Evolutionary conservation across 2,329 filamentous ascomycete species (phyloP).

Genomic region (Xylariaceae sp.): DNA sequence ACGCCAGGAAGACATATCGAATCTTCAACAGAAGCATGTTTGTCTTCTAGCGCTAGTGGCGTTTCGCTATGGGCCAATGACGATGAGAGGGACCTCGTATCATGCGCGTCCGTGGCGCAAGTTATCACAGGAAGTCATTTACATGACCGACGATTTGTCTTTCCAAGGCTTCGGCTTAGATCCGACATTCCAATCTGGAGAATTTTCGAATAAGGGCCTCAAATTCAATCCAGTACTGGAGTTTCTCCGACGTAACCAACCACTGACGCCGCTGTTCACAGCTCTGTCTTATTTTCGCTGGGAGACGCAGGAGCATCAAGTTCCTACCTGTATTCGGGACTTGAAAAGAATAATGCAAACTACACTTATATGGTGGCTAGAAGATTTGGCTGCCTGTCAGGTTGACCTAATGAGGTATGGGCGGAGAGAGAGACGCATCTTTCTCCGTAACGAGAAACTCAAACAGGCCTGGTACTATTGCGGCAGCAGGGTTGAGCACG

Average conservation of each 20-base stretch:
- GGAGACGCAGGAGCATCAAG: background rate
- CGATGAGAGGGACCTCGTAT: background rate
- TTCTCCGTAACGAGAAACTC: slow-evolving; percentile 2
- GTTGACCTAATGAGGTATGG: background rate
- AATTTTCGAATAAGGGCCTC: background rate
- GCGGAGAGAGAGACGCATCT: background rate
- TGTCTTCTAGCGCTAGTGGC: background rate
- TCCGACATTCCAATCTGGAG: background rate
- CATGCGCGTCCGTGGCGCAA: background rate
- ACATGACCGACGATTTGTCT: background rate
- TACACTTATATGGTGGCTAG: slow-evolving; percentile 1
- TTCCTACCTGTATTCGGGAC: background rate
- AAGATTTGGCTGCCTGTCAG: slow-evolving; percentile 1
- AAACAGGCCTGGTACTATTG: background rate
- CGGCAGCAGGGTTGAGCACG: background rate
- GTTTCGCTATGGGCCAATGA: background rate
- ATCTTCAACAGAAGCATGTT: background rate
- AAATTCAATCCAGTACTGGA: background rate
- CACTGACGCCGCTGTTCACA: background rate
- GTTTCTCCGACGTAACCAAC: background rate
- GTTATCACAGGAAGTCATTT: background rate
- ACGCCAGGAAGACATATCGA: background rate
- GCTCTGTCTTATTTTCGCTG: slow-evolving; percentile 4
- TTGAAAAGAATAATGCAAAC: background rate
- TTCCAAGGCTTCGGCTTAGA: background rate